Evolutionary conservation across 495 filamentous ascomycete genomes (phyloP).

Genomic region (Staphylotrichum longicolle): DNA sequence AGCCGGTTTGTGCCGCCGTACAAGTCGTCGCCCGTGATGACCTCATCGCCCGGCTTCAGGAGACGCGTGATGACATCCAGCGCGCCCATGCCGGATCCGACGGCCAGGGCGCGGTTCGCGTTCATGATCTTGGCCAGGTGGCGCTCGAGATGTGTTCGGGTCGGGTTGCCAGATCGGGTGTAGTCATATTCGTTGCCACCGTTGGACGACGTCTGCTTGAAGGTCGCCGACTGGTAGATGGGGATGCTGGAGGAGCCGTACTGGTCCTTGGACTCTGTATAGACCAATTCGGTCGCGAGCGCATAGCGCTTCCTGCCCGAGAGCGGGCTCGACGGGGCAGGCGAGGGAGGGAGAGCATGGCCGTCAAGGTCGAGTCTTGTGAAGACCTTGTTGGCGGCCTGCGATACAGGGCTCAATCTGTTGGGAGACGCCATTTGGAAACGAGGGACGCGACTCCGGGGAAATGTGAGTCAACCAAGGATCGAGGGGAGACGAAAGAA

Average conservation of each 20-base stretch:
- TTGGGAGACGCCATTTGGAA: slow-evolving; percentile 38
- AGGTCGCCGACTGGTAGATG: slow-evolving; percentile 97
- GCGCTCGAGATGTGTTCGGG: slow-evolving; percentile 90
- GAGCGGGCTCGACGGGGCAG: slow-evolving; percentile 86
- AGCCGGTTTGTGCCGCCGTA: slow-evolving; percentile 96
- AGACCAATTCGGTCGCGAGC: slow-evolving; percentile 92
- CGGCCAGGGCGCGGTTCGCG: slow-evolving; percentile 83
- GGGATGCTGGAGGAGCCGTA: slow-evolving; percentile 93
- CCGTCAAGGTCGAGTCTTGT: slow-evolving; percentile 78
- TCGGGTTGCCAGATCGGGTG: slow-evolving; percentile 94
- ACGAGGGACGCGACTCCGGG: neutral
- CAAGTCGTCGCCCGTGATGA: slow-evolving; percentile 93
- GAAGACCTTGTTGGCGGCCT: slow-evolving; percentile 63
- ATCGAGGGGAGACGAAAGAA: neutral
- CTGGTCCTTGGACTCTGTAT: slow-evolving; percentile 91
- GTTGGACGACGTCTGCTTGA: slow-evolving; percentile 82
- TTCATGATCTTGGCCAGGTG: slow-evolving; percentile 99
- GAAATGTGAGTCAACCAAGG: slow-evolving; percentile 5
- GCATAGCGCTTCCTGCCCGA: slow-evolving; percentile 79
- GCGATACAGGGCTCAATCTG: slow-evolving; percentile 28
- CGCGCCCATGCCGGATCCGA: slow-evolving; percentile 95
- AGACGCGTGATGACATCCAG: slow-evolving; percentile 95
- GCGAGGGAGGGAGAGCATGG: slow-evolving; percentile 88
- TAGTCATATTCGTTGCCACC: slow-evolving; percentile 93
- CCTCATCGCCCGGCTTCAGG: slow-evolving; percentile 90